These are phyloP conservation scores for Helminthosporium solani DNA, from an alignment of 2,329 filamentous ascomycete genomes.

Conservation along the genomic window DNA sequence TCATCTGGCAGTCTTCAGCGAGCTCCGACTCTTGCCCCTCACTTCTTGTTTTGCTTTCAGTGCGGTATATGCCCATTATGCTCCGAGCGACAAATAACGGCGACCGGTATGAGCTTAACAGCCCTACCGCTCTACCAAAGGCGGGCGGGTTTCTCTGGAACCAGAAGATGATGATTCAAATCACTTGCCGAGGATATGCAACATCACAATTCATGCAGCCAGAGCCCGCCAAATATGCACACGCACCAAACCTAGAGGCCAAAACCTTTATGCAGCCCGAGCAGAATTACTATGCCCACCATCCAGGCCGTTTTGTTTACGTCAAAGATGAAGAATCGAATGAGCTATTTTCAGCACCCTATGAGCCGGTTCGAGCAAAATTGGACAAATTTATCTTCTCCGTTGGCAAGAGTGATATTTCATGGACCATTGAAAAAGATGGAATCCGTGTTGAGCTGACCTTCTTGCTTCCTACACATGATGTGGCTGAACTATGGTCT, in stretches of 20 bases:
- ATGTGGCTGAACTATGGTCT: conserved; percentile 59
- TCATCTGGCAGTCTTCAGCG: conserved; percentile 2
- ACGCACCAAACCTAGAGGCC: conserved; percentile 59
- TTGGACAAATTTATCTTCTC: conserved; percentile 56
- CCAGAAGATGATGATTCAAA: conserved; percentile 62
- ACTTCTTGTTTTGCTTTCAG: conserved; percentile 7
- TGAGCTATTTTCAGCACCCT: conserved; percentile 56
- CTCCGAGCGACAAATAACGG: conserved; percentile 50
- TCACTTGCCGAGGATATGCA: conserved; percentile 60
- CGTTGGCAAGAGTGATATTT: conserved; percentile 56
- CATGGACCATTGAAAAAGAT: conserved; percentile 55
- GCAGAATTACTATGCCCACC: conserved; percentile 60
- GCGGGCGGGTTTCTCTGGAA: conserved; percentile 61
- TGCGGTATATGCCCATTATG: conserved; percentile 19
- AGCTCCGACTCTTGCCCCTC: conserved; percentile 4
- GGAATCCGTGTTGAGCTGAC: conserved; percentile 56
- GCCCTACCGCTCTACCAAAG: conserved; percentile 58
- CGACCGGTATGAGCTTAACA: conserved; percentile 57
- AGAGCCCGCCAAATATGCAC: conserved; percentile 61
- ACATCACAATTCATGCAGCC: conserved; percentile 63
- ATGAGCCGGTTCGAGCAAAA: conserved; percentile 55
- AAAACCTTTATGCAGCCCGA: conserved; percentile 64
- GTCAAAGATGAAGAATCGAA: conserved; percentile 57
- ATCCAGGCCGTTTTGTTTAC: conserved; percentile 61
- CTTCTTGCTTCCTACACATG: conserved; percentile 54